Conservation (phyloP, 2,329 filamentous ascomycete species). For the Verticillium longisporum region DNA sequence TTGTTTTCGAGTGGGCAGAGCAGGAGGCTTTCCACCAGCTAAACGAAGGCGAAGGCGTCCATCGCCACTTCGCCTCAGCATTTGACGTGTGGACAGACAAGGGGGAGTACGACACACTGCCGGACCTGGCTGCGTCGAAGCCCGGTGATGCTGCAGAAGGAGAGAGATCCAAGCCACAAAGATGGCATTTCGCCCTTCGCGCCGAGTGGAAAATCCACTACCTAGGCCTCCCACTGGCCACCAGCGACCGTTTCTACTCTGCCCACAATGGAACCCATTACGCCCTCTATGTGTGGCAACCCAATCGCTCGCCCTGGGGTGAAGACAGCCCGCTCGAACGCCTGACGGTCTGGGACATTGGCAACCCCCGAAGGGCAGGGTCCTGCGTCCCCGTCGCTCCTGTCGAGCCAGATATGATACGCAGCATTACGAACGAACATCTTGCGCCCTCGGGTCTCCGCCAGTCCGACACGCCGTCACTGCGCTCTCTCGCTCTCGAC, state of each 20-base stretch:
- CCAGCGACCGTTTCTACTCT: conserved; percentile 56
- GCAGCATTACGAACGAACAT: conserved; percentile 40
- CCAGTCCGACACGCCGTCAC: conserved; percentile 41
- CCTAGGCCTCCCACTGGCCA: conserved; percentile 45
- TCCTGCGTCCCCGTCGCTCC: conserved; percentile 19
- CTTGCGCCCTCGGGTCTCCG: conserved; percentile 46
- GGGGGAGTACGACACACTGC: conserved; percentile 4
- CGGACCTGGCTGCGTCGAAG: neutral
- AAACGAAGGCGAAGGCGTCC: conserved; percentile 42
- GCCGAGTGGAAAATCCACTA: conserved; percentile 57
- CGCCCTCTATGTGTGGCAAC: conserved; percentile 55
- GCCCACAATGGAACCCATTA: conserved; percentile 54
- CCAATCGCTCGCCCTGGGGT: conserved; percentile 46
- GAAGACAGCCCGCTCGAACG: conserved; percentile 52
- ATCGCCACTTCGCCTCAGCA: conserved; percentile 53
- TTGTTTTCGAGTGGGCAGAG: conserved; percentile 59
- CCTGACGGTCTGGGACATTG: conserved; percentile 54
- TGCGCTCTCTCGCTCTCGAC: conserved; percentile 46
- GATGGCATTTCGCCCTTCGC: conserved; percentile 40
- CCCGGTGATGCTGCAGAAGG: neutral
- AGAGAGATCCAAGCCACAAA: neutral
- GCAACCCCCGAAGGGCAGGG: conserved; percentile 14
- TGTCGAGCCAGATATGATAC: conserved; percentile 35
- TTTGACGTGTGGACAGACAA: conserved; percentile 37
- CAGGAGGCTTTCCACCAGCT: conserved; percentile 41